Conservation (phyloP, 208 protist species). For the Porcisia hertigi region DNA sequence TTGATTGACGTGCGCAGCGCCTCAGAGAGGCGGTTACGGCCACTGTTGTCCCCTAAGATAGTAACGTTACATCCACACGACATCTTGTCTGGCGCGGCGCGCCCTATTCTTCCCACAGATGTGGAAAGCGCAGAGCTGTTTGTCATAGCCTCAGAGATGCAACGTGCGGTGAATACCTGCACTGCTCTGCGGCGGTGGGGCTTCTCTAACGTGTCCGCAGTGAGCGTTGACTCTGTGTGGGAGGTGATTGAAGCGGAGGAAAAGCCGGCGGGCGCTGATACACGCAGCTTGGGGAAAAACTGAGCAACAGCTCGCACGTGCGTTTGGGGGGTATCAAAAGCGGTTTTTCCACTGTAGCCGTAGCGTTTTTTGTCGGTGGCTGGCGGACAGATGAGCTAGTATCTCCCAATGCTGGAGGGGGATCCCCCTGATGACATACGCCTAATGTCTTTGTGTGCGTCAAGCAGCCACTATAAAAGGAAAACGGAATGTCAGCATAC, state of each 20-base stretch:
- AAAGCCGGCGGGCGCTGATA: background rate
- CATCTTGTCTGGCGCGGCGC: slow-evolving; percentile 72
- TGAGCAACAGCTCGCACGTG: background rate
- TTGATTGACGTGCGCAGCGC: slow-evolving; percentile 73
- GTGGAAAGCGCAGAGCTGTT: slow-evolving; percentile 57
- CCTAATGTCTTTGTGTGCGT: background rate
- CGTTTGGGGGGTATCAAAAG: too few species aligned
- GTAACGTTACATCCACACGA: slow-evolving; percentile 77
- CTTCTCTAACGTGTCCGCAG: slow-evolving; percentile 48
- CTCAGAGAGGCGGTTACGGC: slow-evolving; percentile 36
- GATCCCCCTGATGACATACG: too few species aligned
- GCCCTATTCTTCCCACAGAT: slow-evolving; percentile 63
- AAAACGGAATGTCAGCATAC: background rate
- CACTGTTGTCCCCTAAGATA: slow-evolving; percentile 24
- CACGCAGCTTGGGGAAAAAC: background rate
- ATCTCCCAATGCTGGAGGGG: background rate
- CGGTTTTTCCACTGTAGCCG: background rate
- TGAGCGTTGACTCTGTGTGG: slow-evolving; percentile 40
- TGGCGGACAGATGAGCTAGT: background rate
- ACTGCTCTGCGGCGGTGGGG: slow-evolving; percentile 75
- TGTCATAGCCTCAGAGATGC: slow-evolving; percentile 44
- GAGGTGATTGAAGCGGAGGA: slow-evolving; percentile 14
- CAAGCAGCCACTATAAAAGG: background rate
- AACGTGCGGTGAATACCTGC: slow-evolving; percentile 58
- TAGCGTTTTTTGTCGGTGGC: background rate